Evolutionary conservation across 2,329 filamentous ascomycete species (phyloP), one percentile per base, ranked within the genome.

Genomic region (Penicillium sp.): DNA sequence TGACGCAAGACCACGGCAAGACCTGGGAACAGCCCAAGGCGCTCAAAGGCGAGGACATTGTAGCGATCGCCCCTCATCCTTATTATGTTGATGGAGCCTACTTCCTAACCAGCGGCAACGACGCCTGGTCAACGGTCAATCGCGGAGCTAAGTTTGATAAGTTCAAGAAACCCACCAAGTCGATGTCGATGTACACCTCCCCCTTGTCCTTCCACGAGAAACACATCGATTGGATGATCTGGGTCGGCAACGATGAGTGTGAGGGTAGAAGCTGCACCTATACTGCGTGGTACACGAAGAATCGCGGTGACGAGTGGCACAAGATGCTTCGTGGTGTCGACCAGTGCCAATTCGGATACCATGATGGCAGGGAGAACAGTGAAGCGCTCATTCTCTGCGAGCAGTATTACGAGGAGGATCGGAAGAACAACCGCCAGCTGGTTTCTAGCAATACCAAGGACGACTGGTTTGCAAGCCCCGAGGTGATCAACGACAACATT

Each of bases 161-260:
- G 79, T 78, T 70, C 69, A 57, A 58, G 7, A 49, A 49, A n/a
- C 58, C 58, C n/a, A 58, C 54, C 32, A 23, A 52, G 54, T 18
- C 56, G 29, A 29, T 27, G 23, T 40, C 33, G 23, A 20, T 67
- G 59, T 57, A 64, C 5, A 59, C 76, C 4, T 78, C 81, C 15
- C 78, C 90, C 37, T 69, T 88, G 59, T 77, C 78, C 31, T 98
- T 98, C 73, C 93, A 98, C 62, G 87, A 90, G 1, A 82, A 86
- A 58, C 81, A 87, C 62, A 87, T 86, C 66, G 87, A 95, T 62
- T 96, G 90, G 89, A 77, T 97, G 38, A 87, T 98, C 53, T 97
- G 91, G 90, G 82, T 87, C 42, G 92, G 91, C 33, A 74, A 74
- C 8, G 74, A 83, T 56, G 81, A 86, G 54, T 95, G 89, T 65